Base-by-base conservation (phyloP, 371 early-diverging fungal species). In the Mucor indicus region DNA sequence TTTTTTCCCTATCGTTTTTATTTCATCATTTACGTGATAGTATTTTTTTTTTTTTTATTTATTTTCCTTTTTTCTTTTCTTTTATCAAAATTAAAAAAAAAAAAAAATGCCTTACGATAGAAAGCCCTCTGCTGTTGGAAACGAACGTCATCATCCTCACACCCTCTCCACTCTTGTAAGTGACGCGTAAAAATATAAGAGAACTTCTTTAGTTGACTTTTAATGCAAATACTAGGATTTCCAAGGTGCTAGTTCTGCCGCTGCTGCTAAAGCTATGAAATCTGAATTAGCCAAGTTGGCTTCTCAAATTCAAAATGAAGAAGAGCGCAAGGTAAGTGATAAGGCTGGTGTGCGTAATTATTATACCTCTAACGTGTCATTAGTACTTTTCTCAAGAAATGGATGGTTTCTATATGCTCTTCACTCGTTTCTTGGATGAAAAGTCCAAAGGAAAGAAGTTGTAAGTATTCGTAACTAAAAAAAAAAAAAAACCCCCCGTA, bases 351-450 rank as follows among this genome's bases (percentile, higher is more conserved):
- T n/a, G n/a, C n/a, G n/a, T n/a, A n/a, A n/a, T n/a, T n/a, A n/a
- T n/a, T n/a, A n/a, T n/a, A n/a, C n/a, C n/a, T n/a, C n/a, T n/a
- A n/a, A n/a, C n/a, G n/a, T n/a, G n/a, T n/a, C n/a, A n/a, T n/a
- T n/a, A n/a, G 17, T 16, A 21, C 13, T 24, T 3, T 4, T 22
- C 11, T 25, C 25, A 96, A 64, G 87, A 91, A 60, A 91, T 98
- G 97, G 90, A 92, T 62, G 85, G 85, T 62, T 98, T 96, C 72
- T 94, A 91, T 68, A 67, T 81, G 53, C 84, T 96, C 38, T 95
- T 95, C 67, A 83, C 79, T 19, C 89, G 96, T 38, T 98, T 83
- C 67, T 69, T 95, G 61, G 77, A 77, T 15, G 93, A 92, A 61
- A 84, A 83, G 62, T 75, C 86, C 52, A 90, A 89, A 57, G 85